A percentile compares a stretch with the other conserved stretches of the same genome.
These are phyloP conservation scores for Hemisphaericaspora xylanilytica DNA, from an alignment of 1,139 yeast genomes.

Conservation along the genomic window DNA sequence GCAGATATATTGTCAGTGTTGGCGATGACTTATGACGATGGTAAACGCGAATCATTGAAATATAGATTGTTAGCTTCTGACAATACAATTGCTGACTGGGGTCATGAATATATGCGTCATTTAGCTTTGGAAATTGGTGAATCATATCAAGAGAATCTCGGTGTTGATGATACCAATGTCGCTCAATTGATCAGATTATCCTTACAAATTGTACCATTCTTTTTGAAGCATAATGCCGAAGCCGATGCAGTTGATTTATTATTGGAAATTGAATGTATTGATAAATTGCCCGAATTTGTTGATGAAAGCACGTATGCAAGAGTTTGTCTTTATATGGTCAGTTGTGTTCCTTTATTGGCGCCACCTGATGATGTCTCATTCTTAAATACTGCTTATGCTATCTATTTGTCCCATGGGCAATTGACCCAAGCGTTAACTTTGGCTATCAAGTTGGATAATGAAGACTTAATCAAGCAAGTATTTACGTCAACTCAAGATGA, in stretches of 20 bases:
- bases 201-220: constrained; percentile 80
- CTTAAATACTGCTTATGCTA: constrained; percentile 85
- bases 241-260: constrained; percentile 96
- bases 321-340: constrained; percentile 90
- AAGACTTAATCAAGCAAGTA: constrained; percentile 70
- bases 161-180: constrained; percentile 44
- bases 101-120: constrained; percentile 96
- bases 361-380: constrained; percentile 92
- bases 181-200: constrained; percentile 61
- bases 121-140: constrained; percentile 93
- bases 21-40: constrained; percentile 93
- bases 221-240: constrained; percentile 93
- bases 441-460: constrained; percentile 88
- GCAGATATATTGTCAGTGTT: constrained; percentile 91
- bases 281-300: constrained; percentile 75
- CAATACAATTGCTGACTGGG: constrained; percentile 82
- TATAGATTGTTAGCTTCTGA: constrained; percentile 67
- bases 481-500: constrained; percentile 73
- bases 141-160: constrained; percentile 68
- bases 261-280: constrained; percentile 84
- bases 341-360: constrained; percentile 92
- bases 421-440: constrained; percentile 86
- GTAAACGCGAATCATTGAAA: constrained; percentile 74
- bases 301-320: constrained; percentile 83
- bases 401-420: constrained; percentile 76